Percentiles rank a stretch among this genome's conserved stretches.
phyloP scores from a whole-genome alignment of 2,329 filamentous ascomycete genomes.

The Aspergillus terreus region DNA sequence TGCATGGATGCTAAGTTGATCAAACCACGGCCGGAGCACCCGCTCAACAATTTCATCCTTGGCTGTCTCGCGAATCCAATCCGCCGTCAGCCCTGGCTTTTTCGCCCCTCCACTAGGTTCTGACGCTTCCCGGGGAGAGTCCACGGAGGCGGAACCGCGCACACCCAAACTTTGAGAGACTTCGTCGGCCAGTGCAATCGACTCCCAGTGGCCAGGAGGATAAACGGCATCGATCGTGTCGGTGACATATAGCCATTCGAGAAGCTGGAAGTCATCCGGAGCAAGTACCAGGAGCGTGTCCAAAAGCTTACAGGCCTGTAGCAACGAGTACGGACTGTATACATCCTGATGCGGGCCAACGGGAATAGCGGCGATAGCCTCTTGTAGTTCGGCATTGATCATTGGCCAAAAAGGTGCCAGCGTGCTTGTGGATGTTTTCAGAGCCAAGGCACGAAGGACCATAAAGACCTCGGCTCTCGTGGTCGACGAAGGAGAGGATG shows the following conservation, averaged over 20 bases:
- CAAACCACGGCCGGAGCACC: conserved; percentile 82
- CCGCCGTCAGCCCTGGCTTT: conserved; percentile 41
- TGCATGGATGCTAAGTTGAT: conserved; percentile 83
- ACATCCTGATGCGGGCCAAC: conserved; percentile 68
- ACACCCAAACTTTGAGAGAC: conserved; percentile 71
- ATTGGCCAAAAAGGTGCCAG: conserved; percentile 85
- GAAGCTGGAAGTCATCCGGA: conserved; percentile 95
- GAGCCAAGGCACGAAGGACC: conserved; percentile 73
- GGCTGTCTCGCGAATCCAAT: conserved; percentile 51
- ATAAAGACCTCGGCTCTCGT: conserved; percentile 89
- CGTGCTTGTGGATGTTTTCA: conserved; percentile 75
- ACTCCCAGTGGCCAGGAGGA: conserved; percentile 64
- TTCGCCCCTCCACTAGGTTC: conserved; percentile 30
- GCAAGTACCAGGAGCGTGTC: conserved; percentile 82
- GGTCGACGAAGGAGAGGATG: conserved; percentile 85
- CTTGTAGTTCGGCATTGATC: conserved; percentile 79
- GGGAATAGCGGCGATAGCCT: conserved; percentile 70
- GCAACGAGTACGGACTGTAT: conserved; percentile 70
- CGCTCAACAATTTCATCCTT: conserved; percentile 66
- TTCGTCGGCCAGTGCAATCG: conserved; percentile 77
- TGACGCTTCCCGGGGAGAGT: conserved; percentile 23
- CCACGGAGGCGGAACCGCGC: conserved; percentile 26
- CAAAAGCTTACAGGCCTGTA: conserved; percentile 92
- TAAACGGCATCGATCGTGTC: conserved; percentile 97
- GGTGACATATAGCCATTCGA: conserved; percentile 96